A percentile compares a stretch with the other conserved stretches of the same genome.
phyloP scores from a whole-genome alignment of 163 green algal genomes.

The Scenedesmus sp. region DNA sequence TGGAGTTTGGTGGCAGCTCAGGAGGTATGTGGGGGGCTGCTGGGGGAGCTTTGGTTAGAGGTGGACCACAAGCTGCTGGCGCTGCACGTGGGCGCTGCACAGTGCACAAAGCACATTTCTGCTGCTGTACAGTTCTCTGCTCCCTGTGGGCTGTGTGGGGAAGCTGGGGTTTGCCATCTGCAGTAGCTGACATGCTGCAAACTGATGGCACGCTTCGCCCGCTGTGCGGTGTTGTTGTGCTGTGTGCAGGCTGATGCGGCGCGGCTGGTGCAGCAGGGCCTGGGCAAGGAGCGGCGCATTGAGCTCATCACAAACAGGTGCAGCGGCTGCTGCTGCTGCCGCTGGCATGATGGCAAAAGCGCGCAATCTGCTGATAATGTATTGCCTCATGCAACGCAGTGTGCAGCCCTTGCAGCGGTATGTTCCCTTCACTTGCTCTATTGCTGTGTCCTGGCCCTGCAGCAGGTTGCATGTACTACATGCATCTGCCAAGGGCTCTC shows the following conservation, averaged over 20 bases:
- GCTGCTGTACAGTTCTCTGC: neutral
- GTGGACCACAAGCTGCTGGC: neutral
- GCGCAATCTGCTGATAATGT: neutral
- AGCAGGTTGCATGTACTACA: no score
- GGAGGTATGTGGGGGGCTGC: neutral
- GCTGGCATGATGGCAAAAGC: neutral
- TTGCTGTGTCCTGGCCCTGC: no score
- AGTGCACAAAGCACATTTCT: no score
- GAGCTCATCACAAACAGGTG: conserved; percentile 55
- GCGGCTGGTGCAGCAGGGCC: conserved; percentile 48
- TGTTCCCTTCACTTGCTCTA: no score
- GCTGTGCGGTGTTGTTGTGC: neutral
- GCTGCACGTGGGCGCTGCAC: no score
- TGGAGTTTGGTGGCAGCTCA: neutral
- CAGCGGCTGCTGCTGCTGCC: neutral
- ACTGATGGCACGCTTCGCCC: no score
- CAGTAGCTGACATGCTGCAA: no score
- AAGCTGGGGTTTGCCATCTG: no score
- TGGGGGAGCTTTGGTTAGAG: neutral
- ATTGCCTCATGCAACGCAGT: no score
- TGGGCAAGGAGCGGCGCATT: conserved; percentile 37
- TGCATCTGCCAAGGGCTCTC: no score
- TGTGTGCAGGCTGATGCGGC: conserved; percentile 54
- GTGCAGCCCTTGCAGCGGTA: no score
- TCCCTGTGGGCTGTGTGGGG: no score